phyloP scores from a whole-genome alignment of 345 rosid genomes.

The Ceriops decandra region DNA sequence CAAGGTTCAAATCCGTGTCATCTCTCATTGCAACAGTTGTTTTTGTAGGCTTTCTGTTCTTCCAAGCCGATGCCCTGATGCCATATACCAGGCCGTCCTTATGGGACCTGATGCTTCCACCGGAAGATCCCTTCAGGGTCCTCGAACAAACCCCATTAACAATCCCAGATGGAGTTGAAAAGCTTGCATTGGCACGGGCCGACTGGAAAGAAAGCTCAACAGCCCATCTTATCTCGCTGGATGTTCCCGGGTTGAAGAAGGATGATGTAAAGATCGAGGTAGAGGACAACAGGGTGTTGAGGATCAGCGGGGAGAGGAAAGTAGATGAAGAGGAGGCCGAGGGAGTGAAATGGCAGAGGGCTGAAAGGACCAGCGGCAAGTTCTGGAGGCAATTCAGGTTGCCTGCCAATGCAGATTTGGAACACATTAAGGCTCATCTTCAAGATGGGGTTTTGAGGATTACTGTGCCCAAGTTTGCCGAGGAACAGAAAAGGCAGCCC shows the following conservation, averaged over 20 bases:
- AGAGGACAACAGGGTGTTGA: constrained; percentile 34
- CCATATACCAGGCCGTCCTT: constrained; percentile 25
- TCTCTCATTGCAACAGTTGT: neutral
- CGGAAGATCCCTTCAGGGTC: constrained; percentile 41
- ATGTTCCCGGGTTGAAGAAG: constrained; percentile 39
- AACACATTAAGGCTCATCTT: constrained; percentile 27
- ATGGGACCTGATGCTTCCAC: constrained; percentile 30
- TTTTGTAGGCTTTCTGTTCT: neutral
- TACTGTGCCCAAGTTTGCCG: constrained; percentile 28
- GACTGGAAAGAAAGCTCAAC: constrained; percentile 39
- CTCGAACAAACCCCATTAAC: constrained; percentile 40
- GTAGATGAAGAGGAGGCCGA: constrained; percentile 17
- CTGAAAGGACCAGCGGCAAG: constrained; percentile 33
- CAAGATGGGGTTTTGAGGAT: constrained; percentile 33
- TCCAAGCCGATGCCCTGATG: constrained; percentile 8
- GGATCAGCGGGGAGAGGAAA: constrained; percentile 37
- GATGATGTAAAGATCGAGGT: constrained; percentile 41
- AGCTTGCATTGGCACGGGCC: constrained; percentile 30
- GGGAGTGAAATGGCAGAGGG: constrained; percentile 42
- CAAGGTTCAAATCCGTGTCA: neutral
- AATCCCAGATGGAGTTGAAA: constrained; percentile 24
- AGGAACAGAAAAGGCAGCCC: constrained; percentile 33
- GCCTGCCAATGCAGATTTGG: constrained; percentile 34
- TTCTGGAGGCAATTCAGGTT: constrained; percentile 41
- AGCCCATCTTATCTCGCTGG: constrained; percentile 22